phyloP scores from a whole-genome alignment of 345 rosid species.

The Abelmoschus esculentus region DNA sequence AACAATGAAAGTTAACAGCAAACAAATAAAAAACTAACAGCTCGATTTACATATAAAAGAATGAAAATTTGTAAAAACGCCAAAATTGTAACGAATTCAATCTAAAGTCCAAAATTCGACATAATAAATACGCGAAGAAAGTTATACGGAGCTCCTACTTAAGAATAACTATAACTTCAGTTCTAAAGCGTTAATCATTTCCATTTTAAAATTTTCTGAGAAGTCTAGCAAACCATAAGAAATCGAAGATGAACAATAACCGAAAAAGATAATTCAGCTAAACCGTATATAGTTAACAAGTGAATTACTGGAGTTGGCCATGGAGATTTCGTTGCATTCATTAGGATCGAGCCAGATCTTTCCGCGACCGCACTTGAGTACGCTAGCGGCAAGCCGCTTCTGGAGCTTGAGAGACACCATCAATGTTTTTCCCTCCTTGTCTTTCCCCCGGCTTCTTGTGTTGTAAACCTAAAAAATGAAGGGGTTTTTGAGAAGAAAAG shows the following conservation, averaged over 20 bases:
- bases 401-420: constrained; percentile 68
- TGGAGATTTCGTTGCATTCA: constrained; percentile 55
- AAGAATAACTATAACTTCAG: neutral
- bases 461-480: constrained; percentile 6
- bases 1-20: neutral
- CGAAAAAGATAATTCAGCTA: neutral
- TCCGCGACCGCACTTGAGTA: constrained; percentile 55
- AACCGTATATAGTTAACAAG: neutral
- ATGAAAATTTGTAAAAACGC: neutral
- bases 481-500: neutral
- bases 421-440: neutral
- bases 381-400: constrained; percentile 70
- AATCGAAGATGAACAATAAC: neutral
- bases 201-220: neutral
- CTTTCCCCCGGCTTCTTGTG: constrained; percentile 5
- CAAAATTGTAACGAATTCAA: neutral
- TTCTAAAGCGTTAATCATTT: neutral
- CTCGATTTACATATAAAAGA: neutral
- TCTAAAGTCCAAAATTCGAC: neutral
- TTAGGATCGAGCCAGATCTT: constrained; percentile 75
- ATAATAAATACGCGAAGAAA: neutral
- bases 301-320: constrained; percentile 66
- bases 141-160: neutral
- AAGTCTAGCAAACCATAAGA: neutral
- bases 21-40: neutral